Base-by-base conservation (phyloP, 2,329 filamentous ascomycete genomes). In the Clonostachys byssicola region DNA sequence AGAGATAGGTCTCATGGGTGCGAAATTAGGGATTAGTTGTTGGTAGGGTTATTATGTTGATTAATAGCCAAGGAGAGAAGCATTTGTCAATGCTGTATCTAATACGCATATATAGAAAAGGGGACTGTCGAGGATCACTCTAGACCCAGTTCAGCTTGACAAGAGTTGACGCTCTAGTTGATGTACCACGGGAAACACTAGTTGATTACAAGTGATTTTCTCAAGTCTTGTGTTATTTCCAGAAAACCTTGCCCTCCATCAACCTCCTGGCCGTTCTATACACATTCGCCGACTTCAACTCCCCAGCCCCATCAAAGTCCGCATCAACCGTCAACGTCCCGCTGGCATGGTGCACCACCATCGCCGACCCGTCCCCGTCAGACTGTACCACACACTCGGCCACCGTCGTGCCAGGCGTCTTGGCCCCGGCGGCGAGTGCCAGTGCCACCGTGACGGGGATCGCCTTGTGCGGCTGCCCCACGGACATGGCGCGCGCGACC, bases 391-490 rank as follows among this genome's bases (percentile, higher is more conserved):
- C 23, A 44, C 60, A 60, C 10, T 60, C 52, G 16, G 62, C 49
- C 2, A 71, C 67, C 5, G 69, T 63, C 2, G 65, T 70, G 3
- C 71, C 68, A 10, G 60, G 43, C 9, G 75, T 54, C 36, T 67
- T 68, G 9, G 70, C 69, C n/a, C 73, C 74, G 13, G 71, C 73
- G 56, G 65, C 78, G 58, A 52, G 71, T 65, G 59, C 78, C 45
- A 81, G 60, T 0, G 75, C 76, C 14, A 80, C 69, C 0, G 78
- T 81, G 46, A 80, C 68, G 1, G 77, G 78, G 3, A 78, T 68
- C 10, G 78, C 77, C 51, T 71, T 73, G 59, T 81, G 78, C 5
- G 77, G 75, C 50, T 80, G 75, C 2, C 74, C 75, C 44, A 80
- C 77, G 2, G 75, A 80, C 44, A 81, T 62, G 6, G 75, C 75